A percentile compares a stretch with the other conserved stretches of the same genome.
phyloP scores from a whole-genome alignment of 352 stramenopile species.

The Globisporangium canariense region DNA sequence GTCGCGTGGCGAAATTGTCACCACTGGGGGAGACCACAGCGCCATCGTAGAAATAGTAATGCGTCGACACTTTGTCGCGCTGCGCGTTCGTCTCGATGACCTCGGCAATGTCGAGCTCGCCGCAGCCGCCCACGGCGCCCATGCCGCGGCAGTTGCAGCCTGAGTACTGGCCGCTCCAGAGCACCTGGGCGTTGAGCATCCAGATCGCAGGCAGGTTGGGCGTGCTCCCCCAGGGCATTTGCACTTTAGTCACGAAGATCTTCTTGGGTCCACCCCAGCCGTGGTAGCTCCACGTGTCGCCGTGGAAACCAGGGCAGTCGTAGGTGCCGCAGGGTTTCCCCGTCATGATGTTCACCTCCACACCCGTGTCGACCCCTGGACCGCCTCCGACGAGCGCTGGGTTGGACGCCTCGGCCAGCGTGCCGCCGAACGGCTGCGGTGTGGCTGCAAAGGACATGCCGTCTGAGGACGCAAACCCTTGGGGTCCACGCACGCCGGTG shows the following conservation, averaged over 20 bases:
- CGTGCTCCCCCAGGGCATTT: constrained; percentile 33
- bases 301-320: constrained; percentile 34
- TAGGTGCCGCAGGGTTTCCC: constrained; percentile 28
- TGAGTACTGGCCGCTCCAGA: constrained; percentile 23
- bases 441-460: constrained; percentile 22
- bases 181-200: constrained; percentile 50
- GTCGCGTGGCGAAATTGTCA: constrained; percentile 34
- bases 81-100: constrained; percentile 19
- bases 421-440: constrained; percentile 37
- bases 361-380: constrained; percentile 43
- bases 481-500: constrained; percentile 33
- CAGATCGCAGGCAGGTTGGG: constrained; percentile 51
- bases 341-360: constrained; percentile 70
- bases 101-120: constrained; percentile 28
- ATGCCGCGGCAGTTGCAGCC: constrained; percentile 28
- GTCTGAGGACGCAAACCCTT: constrained; percentile 50
- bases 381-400: constrained; percentile 28
- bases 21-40: constrained; percentile 18
- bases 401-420: constrained; percentile 42
- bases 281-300: constrained; percentile 40
- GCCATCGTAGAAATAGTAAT: constrained; percentile 31
- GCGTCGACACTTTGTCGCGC: constrained; percentile 17
- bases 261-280: constrained; percentile 62
- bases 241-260: constrained; percentile 64
- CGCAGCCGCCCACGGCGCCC: constrained; percentile 20